Evolutionary conservation across 2,329 filamentous ascomycete species (phyloP), one percentile per base, ranked within the genome.

Genomic region (Talaromyces amestolkiae): DNA sequence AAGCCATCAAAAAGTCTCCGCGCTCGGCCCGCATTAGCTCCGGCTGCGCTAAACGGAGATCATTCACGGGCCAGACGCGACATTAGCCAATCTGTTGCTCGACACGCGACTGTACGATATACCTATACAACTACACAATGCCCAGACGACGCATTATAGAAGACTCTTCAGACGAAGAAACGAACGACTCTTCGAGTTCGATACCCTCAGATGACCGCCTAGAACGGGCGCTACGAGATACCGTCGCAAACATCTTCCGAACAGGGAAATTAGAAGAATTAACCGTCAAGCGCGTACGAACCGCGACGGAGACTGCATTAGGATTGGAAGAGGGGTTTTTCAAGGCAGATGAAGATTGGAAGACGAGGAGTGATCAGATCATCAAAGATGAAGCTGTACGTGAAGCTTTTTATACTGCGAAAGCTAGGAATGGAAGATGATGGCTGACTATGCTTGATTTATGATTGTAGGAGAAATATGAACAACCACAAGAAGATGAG

Each of bases 241-340:
- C 74, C 15, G 78, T 81, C 37, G 72, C 72, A 15, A 68, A 70
- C n/a, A 71, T 79, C 58, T 78, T 73, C 69, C 71, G 72, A 33
- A 69, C 72, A 0, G 78, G 76, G 8, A 78, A 84, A 22, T 73
- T 76, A 37, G 82, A 86, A 6, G 81, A 86, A 60, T 74, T 88
- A 67, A 87, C 86, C 0, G 79, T 88, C 61, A 87, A 86, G 68
- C 79, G 80, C 63, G 82, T 87, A 60, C 84, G 87, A 58, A 71
- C 78, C 35, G 80, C 80, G 27, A 82, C 82, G 3, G 86, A 87
- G 72, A 75, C 81, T 65, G 74, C 81, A 58, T 73, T 89, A 11
- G 80, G 79, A 37, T 75, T 89, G 24, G 77, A 81, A 8, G 76
- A 77, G 6, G 85, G 81, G 2, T 88, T 86, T 70, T 82, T 88